A percentile compares a stretch with the other conserved stretches of the same genome.
Evolutionary conservation across 257 asterid genomes (phyloP).

Genomic region (Gentiana macrophylla): DNA sequence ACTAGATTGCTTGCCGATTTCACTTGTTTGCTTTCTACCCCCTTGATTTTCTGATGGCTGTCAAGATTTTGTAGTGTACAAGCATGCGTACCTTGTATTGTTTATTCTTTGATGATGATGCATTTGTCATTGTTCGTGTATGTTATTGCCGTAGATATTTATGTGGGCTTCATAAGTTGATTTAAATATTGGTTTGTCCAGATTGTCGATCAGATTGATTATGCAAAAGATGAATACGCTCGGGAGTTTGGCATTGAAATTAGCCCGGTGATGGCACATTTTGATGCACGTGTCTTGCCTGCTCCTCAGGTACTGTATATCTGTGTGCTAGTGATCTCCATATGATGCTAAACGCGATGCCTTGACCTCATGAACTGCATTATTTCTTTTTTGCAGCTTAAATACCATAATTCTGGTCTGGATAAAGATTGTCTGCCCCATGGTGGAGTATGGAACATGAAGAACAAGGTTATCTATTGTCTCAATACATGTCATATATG

Average conservation of each 20-base stretch:
- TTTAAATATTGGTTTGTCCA: conserved; percentile 11
- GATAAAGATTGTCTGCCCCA: conserved; percentile 23
- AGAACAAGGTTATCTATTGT: conserved; percentile 18
- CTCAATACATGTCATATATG: no score
- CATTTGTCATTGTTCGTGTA: background rate
- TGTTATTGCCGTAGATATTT: background rate
- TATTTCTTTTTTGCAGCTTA: conserved; percentile 13
- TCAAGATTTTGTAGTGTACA: no score
- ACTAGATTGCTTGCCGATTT: no score
- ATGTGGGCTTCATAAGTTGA: background rate
- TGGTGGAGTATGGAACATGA: conserved; percentile 28
- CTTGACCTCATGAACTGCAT: background rate
- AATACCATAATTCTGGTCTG: conserved; percentile 23
- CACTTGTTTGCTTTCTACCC: no score
- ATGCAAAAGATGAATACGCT: conserved; percentile 71
- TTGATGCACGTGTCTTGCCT: conserved; percentile 92
- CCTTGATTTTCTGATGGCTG: no score
- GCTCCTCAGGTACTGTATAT: conserved; percentile 61
- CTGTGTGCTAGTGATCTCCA: background rate
- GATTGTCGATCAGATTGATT: conserved; percentile 82
- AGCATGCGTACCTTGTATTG: no score
- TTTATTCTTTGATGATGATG: no score
- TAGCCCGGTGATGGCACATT: conserved; percentile 76
- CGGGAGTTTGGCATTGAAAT: conserved; percentile 94
- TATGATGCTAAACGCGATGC: background rate